These are phyloP conservation scores for Amphirosellinia nigrospora DNA, from an alignment of 495 filamentous ascomycete genomes.

Conservation along the genomic window DNA sequence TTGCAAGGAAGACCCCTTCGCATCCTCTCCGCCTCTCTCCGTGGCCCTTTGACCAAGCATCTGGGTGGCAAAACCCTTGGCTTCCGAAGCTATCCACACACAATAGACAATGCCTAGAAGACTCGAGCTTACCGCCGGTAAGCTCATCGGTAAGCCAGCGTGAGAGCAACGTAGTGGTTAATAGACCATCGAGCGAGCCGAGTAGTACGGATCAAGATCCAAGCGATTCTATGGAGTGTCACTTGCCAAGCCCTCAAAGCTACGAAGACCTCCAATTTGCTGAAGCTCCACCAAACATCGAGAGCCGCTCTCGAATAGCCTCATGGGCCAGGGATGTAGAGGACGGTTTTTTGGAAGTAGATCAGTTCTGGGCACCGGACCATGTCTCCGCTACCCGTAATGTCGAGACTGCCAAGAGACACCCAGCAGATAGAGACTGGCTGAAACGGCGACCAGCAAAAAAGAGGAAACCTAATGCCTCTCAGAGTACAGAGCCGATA, in stretches of 20 bases:
- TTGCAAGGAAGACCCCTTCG: conserved; percentile 62
- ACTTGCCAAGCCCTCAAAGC: conserved; percentile 40
- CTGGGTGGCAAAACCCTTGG: conserved; percentile 73
- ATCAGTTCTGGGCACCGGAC: conserved; percentile 39
- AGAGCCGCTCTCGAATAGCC: conserved; percentile 31
- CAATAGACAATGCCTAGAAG: conserved; percentile 24
- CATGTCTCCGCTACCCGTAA: not conserved
- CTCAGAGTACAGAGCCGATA: conserved; percentile 23
- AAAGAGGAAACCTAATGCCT: conserved; percentile 26
- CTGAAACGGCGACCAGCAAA: conserved; percentile 35
- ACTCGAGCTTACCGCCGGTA: not conserved
- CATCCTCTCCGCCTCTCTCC: conserved; percentile 66
- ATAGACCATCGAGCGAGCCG: not conserved
- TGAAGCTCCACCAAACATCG: conserved; percentile 1
- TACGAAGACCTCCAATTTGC: conserved; percentile 28
- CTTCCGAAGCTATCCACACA: conserved; percentile 34
- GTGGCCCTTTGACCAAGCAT: conserved; percentile 62
- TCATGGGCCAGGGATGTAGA: conserved; percentile 34
- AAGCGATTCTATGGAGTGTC: conserved; percentile 32
- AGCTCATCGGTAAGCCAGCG: not conserved
- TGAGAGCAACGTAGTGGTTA: not conserved
- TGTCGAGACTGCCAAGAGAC: conserved; percentile 27
- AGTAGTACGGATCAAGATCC: conserved; percentile 25
- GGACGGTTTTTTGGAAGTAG: conserved; percentile 25
- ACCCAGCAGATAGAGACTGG: conserved; percentile 32